Conservation (phyloP, 129 eudicot species). For the Lactuca sativa region DNA sequence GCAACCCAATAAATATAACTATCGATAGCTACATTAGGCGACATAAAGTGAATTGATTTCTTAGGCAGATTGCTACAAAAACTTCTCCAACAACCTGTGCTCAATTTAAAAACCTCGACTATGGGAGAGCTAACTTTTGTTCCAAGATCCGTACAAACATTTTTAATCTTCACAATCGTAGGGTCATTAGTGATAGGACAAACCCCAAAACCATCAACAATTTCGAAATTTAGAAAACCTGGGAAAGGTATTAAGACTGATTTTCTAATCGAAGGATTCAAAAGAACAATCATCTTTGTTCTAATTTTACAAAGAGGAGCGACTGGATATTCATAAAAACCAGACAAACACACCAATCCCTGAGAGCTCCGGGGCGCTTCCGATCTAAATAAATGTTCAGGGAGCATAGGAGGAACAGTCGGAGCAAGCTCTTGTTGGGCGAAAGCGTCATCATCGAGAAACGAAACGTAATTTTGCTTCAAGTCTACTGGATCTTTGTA, state of each 20-base stretch:
- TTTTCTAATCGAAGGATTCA: conserved; percentile 7
- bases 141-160: neutral
- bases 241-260: neutral
- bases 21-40: neutral
- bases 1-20: neutral
- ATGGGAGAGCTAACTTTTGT: neutral
- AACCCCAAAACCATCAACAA: conserved; percentile 26
- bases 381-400: conserved; percentile 3
- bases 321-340: neutral
- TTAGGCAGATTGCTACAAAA: neutral
- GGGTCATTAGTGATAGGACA: neutral
- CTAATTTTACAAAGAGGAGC: too few species aligned
- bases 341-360: neutral
- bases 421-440: neutral
- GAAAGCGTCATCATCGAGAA: conserved; percentile 15
- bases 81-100: neutral
- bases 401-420: conserved; percentile 10
- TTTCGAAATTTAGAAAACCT: too few species aligned
- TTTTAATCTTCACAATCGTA: conserved; percentile 14
- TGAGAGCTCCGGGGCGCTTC: conserved; percentile 21
- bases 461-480: conserved; percentile 14
- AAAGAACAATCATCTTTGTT: neutral
- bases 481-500: conserved; percentile 4
- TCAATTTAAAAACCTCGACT: neutral
- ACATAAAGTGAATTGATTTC: too few species aligned